Conservation (phyloP, 2,329 filamentous ascomycete species). For the Ilyonectria destructans region DNA sequence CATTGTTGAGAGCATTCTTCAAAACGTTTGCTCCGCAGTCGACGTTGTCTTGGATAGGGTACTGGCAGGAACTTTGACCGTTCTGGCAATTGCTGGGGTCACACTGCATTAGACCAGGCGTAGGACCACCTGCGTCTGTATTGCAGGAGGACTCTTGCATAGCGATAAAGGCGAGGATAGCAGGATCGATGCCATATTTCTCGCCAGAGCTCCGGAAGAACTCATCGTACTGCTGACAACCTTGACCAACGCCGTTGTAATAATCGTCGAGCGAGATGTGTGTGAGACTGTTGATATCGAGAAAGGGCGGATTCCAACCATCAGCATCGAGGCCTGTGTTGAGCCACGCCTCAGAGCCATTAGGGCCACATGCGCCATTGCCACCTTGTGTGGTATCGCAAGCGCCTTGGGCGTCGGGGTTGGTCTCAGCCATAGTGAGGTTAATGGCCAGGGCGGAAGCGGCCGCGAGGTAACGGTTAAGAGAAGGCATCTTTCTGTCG, state of each 20-base stretch:
- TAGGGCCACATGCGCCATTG: conserved; percentile 41
- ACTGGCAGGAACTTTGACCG: conserved; percentile 49
- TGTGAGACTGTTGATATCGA: conserved; percentile 49
- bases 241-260: conserved; percentile 46
- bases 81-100: conserved; percentile 55
- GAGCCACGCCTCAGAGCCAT: conserved; percentile 51
- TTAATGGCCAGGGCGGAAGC: conserved; percentile 14
- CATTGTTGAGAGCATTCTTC: conserved; percentile 41
- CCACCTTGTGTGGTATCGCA: conserved; percentile 43
- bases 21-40: conserved; percentile 55
- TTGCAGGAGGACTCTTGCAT: conserved; percentile 58
- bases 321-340: conserved; percentile 48
- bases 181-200: conserved; percentile 54
- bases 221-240: conserved; percentile 52
- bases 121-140: conserved; percentile 52
- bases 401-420: conserved; percentile 40
- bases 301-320: conserved; percentile 55
- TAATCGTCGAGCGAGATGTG: conserved; percentile 49
- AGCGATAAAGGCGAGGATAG: conserved; percentile 55
- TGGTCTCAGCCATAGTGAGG: conserved; percentile 12
- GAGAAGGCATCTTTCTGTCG: neutral
- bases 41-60: conserved; percentile 54
- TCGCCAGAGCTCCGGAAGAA: conserved; percentile 52
- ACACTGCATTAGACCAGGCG: conserved; percentile 57
- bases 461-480: neutral